Percentiles rank a stretch among this genome's conserved stretches.
Evolutionary conservation across 2,329 filamentous ascomycete genomes (phyloP).

Genomic region (Raffaelea arxii): DNA sequence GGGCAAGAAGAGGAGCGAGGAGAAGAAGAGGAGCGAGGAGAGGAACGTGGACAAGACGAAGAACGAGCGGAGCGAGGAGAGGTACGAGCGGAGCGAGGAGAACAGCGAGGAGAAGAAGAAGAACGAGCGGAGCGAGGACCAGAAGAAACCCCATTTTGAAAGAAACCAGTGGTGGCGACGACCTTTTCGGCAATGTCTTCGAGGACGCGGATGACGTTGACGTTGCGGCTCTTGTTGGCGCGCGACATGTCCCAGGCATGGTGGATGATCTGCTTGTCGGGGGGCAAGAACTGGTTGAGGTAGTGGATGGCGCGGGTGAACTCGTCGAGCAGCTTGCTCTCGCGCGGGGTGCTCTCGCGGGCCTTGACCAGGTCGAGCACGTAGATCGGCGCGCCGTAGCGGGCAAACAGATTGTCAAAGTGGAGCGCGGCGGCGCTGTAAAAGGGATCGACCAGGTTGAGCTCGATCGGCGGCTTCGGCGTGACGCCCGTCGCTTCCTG

Average conservation of each 20-base stretch:
- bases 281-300: constrained; percentile 85
- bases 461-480: constrained; percentile 90
- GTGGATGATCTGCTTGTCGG: constrained; percentile 78
- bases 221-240: constrained; percentile 81
- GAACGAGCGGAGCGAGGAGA: constrained; percentile 19
- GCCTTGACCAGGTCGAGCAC: constrained; percentile 86
- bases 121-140: constrained; percentile 29
- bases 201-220: constrained; percentile 88
- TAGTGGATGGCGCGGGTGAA: constrained; percentile 84
- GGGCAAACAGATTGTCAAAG: constrained; percentile 87
- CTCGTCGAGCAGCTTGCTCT: constrained; percentile 82
- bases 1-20: too few species aligned
- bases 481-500: constrained; percentile 93
- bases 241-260: constrained; percentile 98
- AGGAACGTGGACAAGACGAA: too few species aligned
- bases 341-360: constrained; percentile 76
- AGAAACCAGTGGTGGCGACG: constrained; percentile 79
- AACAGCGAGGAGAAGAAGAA: too few species aligned
- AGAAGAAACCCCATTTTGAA: constrained; percentile 75
- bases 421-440: constrained; percentile 88
- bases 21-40: constrained; percentile 36
- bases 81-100: neutral
- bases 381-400: constrained; percentile 88
- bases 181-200: constrained; percentile 86
- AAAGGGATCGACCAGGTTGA: constrained; percentile 94